Base-by-base conservation (phyloP, 225 moss, liverwort and hornwort species). In the Pseudoscleropodium purum region DNA sequence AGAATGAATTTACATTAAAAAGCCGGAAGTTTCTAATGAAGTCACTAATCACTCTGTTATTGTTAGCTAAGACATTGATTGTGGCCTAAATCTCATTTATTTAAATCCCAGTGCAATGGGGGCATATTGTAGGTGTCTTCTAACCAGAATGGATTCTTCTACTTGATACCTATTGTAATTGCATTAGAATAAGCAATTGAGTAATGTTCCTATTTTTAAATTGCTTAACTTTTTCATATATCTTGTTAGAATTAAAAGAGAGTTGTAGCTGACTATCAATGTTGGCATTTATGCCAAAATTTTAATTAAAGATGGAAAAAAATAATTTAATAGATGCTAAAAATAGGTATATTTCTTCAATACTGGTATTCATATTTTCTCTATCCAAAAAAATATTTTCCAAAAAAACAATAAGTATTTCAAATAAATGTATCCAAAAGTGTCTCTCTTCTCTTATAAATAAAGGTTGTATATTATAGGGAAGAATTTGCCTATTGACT, bases 241-340 rank as follows among this genome's bases (percentile, higher is more conserved):
- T 31, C 11, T 31, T 49, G 31, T 75, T 75, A 10, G 10, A 75
- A 47, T 47, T 75, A 10, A 11, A 74, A 47, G 18, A 47, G 2
- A 45, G 47, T 8, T 75, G 12, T 31, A 49, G 0, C 0, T 4
- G 0, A 0, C 18, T 47, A 18, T 31, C 2, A 74, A 43, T 30
- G 45, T 74, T 30, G 30, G 45, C 6, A 30, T 18, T 31, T 1
- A 75, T 75, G 31, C 2, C 5, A 2, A 33, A 75, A 10, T 7
- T 75, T 31, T 49, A 31, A 49, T 31, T 19, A 31, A 30, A 47
- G 18, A 18, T 75, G 31, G 19, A 4, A 45, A 75, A 13, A 47
- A 11, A 9, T 47, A 45, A 11, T 31, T 75, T 11, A 31, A 2
- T 18, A 6, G 2, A 31, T 47, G 18, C 18, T 47, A 6, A 47